Evolutionary conservation across 2,329 filamentous ascomycete genomes (phyloP), one percentile per base, ranked within the genome.

Genomic region (Fusarium napiforme): DNA sequence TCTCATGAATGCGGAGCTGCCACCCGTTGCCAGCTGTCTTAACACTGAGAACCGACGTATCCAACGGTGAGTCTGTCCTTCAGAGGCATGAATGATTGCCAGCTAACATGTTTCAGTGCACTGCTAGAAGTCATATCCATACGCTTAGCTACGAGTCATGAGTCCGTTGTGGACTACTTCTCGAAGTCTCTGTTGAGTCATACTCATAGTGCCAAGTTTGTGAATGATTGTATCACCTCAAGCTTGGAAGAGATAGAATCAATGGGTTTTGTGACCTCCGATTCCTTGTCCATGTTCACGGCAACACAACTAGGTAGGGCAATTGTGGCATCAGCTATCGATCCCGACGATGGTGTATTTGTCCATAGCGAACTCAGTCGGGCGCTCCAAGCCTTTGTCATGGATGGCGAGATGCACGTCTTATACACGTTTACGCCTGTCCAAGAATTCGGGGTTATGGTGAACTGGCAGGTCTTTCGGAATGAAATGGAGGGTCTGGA

Each of bases 351-450:
- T 75, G 93, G 93, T 1, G 81, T 93, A 2, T 95, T 94, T 75
- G 87, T 95, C 23, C 85, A 94, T 74, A 85, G 89, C 50, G 93
- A 95, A 79, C 84, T 95, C 53, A 86, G 86, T 64, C 87, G 87
- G 73, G 91, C 93, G 1, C 84, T 95, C 6, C 85, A 88, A 68
- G 91, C 91, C 3, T 95, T 95, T 77, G 93, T 94, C 18, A 91
- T 95, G 88, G 92, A 95, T 77, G 91, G 92, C 8, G 93, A 95
- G 71, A 91, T 95, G 90, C 93, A 95, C 76, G 87, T 93, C 18
- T 87, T 94, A 52, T 95, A 95, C 78, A 90, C 90, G 42, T 94
- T 95, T 72, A 94, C 93, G 0, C 93, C 93, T 0, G 87, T 95
- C 5, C 90, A 93, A 53, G 85, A 88, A 53, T 83, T 85, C 32